Percentiles rank a stretch among this genome's conserved stretches.
Conservation (phyloP, 2,329 filamentous ascomycete species). For the Colletotrichum filicis region DNA sequence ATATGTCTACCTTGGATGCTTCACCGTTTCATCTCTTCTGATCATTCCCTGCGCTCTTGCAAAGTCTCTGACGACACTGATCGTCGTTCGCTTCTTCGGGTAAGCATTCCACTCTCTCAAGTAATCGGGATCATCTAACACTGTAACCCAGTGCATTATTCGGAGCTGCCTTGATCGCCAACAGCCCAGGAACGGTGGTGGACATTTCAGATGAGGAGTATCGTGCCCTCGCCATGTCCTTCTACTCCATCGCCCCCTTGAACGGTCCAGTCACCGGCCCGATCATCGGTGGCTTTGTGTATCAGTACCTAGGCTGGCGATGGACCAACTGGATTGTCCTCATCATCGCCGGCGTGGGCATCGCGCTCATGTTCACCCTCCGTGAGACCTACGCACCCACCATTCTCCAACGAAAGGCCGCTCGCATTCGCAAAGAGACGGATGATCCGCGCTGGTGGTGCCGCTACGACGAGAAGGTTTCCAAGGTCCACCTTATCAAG, state of each 20-base stretch:
- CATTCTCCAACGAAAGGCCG: constrained; percentile 75
- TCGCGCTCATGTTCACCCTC: constrained; percentile 67
- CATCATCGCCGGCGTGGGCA: constrained; percentile 74
- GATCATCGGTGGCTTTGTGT: constrained; percentile 84
- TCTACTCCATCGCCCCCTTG: constrained; percentile 87
- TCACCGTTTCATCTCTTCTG: constrained; percentile 73
- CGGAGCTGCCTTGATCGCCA: constrained; percentile 83
- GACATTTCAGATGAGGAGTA: constrained; percentile 86
- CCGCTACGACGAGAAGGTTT: constrained; percentile 79
- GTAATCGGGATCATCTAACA: constrained; percentile 36
- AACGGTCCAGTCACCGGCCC: constrained; percentile 74
- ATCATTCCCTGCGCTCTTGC: constrained; percentile 79
- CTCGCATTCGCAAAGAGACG: constrained; percentile 72
- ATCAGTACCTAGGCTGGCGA: constrained; percentile 82
- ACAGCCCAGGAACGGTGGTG: constrained; percentile 83
- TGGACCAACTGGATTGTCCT: constrained; percentile 88
- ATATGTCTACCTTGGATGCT: constrained; percentile 75
- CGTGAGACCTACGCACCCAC: constrained; percentile 82
- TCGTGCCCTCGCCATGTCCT: constrained; percentile 82
- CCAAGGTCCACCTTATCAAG: constrained; percentile 75
- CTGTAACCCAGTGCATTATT: constrained; percentile 57
- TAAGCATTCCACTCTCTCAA: constrained; percentile 44
- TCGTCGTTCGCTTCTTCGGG: constrained; percentile 81
- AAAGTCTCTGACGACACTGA: constrained; percentile 72
- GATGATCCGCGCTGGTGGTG: constrained; percentile 81